Percentiles rank a stretch among this genome's conserved stretches.
Evolutionary conservation across 306 rosid genomes (phyloP).

Genomic region (Cicer chorassanicum): DNA sequence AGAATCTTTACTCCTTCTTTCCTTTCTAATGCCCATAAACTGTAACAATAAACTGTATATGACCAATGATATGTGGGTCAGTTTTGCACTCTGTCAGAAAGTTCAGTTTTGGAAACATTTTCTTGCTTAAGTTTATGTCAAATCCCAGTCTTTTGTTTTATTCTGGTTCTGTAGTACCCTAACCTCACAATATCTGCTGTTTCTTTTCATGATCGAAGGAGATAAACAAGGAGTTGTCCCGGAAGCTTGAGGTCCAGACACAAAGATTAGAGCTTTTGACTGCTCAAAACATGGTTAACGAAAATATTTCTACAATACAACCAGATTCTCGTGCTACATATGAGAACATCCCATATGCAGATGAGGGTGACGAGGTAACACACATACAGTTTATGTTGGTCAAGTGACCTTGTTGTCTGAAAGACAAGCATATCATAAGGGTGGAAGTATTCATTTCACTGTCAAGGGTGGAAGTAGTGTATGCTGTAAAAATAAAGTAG

Average conservation of each 20-base stretch:
- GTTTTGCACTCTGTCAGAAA: neutral
- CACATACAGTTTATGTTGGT: conserved; percentile 2
- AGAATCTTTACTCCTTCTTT: neutral
- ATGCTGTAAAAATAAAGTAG: conserved; percentile 23
- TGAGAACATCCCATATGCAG: conserved; percentile 74
- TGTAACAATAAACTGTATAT: neutral
- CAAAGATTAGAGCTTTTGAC: conserved; percentile 96
- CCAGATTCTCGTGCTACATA: conserved; percentile 54
- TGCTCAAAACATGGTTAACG: conserved; percentile 82
- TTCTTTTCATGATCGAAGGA: conserved; percentile 62
- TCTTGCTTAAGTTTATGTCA: neutral
- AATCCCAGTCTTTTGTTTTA: neutral
- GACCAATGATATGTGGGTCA: neutral
- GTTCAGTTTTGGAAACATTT: neutral
- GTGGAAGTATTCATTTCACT: neutral
- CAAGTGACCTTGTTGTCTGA: conserved; percentile 10
- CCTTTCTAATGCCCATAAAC: neutral
- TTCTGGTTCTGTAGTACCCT: conserved; percentile 21
- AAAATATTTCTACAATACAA: conserved; percentile 58
- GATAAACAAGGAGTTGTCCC: conserved; percentile 79
- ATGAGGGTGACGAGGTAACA: conserved; percentile 96
- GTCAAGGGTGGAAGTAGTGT: conserved; percentile 4
- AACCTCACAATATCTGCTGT: conserved; percentile 33
- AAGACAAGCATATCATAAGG: conserved; percentile 1
- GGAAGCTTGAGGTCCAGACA: conserved; percentile 89